Evolutionary conservation across 2,329 filamentous ascomycete species (phyloP), one percentile per base, ranked within the genome.

Genomic region (Cytospora mali): DNA sequence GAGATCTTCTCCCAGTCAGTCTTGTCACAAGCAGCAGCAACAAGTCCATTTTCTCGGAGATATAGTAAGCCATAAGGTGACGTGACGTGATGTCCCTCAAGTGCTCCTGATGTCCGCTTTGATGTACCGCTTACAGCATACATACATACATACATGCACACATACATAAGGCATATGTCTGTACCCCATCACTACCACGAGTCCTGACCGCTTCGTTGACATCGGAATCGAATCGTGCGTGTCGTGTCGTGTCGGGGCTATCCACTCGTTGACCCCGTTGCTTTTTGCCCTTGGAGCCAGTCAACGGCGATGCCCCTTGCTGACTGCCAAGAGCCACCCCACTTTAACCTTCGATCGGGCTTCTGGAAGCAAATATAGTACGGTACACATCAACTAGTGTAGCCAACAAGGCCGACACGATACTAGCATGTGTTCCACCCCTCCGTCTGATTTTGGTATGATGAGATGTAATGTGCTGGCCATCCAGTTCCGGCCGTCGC

Each of bases 341-440:
- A 60, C 58, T 60, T 60, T 48, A 60, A 54, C 50, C 58, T 60
- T 60, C 58, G 58, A 60, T 42, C 50, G 46, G 50, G 28, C 50
- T 60, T 60, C 58, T 60, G 50, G 58, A 60, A 60, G 58, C 33
- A 46, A 21, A 29, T 53, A 18, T 39, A 46, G n/a, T 23, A 21
- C 21, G 42, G 42, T 46, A 46, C 42, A 46, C 21, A 46, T 46
- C 42, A 23, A 46, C 50, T 52, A 52, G 50, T 31, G 18, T 51
- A 51, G 23, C 48, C 27, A 51, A 18, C 23, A 51, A 50, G n/a
- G 27, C 48, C n/a, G 27, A 50, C 48, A 25, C 21, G 27, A 23
- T 50, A 23, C 21, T 13, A 23, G 48, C 27, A 50, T 18, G n/a
- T 16, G 27, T 23, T 25, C 27, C 27, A 50, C 48, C 21, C 23